A percentile compares a stretch with the other conserved stretches of the same genome.
Evolutionary conservation across 108 stramenopile species (phyloP).

Genomic region (Nannochloropsis oceanica): DNA sequence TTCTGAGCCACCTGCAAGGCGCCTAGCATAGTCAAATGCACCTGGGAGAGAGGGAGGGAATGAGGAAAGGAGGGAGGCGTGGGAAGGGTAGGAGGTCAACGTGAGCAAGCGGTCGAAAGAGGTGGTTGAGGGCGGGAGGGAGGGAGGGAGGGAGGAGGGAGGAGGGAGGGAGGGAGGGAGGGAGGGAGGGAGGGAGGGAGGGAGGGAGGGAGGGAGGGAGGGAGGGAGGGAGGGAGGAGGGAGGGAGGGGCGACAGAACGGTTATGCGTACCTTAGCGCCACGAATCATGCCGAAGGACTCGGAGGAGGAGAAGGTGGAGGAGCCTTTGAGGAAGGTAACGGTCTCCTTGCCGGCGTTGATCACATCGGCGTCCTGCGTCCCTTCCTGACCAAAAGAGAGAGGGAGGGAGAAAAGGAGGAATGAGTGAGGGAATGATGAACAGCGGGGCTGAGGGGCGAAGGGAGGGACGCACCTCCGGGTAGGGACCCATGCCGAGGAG

Average conservation of each 20-base stretch:
- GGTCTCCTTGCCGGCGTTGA: slow-evolving; percentile 85
- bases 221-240: background rate
- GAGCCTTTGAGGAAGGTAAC: slow-evolving; percentile 59
- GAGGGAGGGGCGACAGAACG: too few species aligned
- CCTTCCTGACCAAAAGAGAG: slow-evolving; percentile 23
- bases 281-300: slow-evolving; percentile 79
- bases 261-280: slow-evolving; percentile 45
- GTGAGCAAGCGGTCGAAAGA: too few species aligned
- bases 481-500: slow-evolving; percentile 73
- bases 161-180: background rate
- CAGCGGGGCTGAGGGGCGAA: background rate
- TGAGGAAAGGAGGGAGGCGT: too few species aligned
- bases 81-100: background rate
- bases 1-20: slow-evolving; percentile 64
- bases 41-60: slow-evolving; percentile 44
- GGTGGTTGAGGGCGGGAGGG: background rate
- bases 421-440: background rate
- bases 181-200: background rate
- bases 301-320: slow-evolving; percentile 54
- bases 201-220: background rate
- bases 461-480: slow-evolving; percentile 18
- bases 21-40: slow-evolving; percentile 78
- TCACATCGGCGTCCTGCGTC: slow-evolving; percentile 59
- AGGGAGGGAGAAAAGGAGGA: background rate
- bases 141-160: background rate